Evolutionary conservation across 345 rosid genomes (phyloP).

Genomic region (Rhodamnia argentea): DNA sequence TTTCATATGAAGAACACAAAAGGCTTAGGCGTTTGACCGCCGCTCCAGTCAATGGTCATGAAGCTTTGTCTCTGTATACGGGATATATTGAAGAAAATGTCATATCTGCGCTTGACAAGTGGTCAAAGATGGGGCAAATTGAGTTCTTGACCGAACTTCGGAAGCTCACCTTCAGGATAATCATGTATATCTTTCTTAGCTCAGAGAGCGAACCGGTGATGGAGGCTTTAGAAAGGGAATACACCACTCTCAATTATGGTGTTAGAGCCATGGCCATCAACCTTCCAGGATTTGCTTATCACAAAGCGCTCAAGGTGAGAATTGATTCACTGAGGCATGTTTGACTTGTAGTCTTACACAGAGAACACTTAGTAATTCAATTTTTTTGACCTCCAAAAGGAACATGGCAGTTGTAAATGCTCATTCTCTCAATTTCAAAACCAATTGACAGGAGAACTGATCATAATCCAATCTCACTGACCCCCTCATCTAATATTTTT

Average conservation of each 20-base stretch:
- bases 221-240: conserved; percentile 69
- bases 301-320: conserved; percentile 67
- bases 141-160: conserved; percentile 64
- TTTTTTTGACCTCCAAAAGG: not conserved
- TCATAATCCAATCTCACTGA: not conserved
- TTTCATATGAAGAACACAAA: conserved; percentile 77
- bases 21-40: conserved; percentile 69
- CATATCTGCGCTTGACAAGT: conserved; percentile 34
- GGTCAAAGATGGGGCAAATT: conserved; percentile 56
- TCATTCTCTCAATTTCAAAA: not conserved
- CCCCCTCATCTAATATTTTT: not conserved
- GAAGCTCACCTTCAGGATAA: conserved; percentile 72
- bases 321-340: not conserved
- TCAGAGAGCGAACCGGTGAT: conserved; percentile 46
- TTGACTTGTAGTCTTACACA: not conserved
- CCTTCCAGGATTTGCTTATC: conserved; percentile 78
- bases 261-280: conserved; percentile 86
- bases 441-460: not conserved
- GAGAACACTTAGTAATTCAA: not conserved
- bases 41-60: conserved; percentile 71
- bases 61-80: conserved; percentile 58
- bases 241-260: conserved; percentile 63
- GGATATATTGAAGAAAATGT: conserved; percentile 57
- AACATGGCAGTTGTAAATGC: not conserved
- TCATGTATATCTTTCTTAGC: conserved; percentile 76